Conservation (phyloP, 164 flowering plant species). For the Nymphaea thermarum region DNA sequence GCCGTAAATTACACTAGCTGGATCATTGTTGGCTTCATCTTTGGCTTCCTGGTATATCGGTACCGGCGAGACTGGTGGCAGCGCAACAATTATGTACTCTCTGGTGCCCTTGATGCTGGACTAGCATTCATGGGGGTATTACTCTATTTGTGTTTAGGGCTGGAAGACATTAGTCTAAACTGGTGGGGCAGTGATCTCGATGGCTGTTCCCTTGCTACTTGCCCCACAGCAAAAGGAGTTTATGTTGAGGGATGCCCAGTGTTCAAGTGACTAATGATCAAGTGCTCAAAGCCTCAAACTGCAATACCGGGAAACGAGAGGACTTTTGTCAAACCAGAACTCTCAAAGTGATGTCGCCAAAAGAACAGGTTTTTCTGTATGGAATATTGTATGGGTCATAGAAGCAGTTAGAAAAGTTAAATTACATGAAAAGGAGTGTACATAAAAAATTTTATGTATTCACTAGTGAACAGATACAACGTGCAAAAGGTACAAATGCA, state of each 20-base stretch:
- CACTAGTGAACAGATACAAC: not conserved
- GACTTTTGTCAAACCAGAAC: too few species aligned
- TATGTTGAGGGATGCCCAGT: slow-evolving; percentile 53
- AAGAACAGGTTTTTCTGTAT: too few species aligned
- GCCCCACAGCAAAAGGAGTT: slow-evolving; percentile 67
- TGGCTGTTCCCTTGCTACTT: slow-evolving; percentile 56
- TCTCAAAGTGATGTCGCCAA: too few species aligned
- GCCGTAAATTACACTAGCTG: slow-evolving; percentile 66
- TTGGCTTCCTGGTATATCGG: slow-evolving; percentile 48
- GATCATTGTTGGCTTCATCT: slow-evolving; percentile 54
- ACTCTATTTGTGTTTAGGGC: slow-evolving; percentile 41
- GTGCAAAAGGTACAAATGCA: not conserved
- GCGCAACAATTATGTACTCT: slow-evolving; percentile 58
- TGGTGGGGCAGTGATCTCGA: slow-evolving; percentile 84
- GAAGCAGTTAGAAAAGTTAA: too few species aligned
- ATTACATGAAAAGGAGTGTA: too few species aligned
- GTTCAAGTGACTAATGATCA: slow-evolving; percentile 7
- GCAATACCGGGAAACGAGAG: too few species aligned
- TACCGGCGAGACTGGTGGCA: slow-evolving; percentile 62
- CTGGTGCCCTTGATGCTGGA: slow-evolving; percentile 79
- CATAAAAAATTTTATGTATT: too few species aligned
- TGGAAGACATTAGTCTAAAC: slow-evolving; percentile 27
- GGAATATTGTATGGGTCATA: too few species aligned
- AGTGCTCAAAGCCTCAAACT: too few species aligned
- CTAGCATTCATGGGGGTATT: slow-evolving; percentile 80